Conservation (phyloP, 2,329 filamentous ascomycete genomes). For the Pestalotiopsis sp. region DNA sequence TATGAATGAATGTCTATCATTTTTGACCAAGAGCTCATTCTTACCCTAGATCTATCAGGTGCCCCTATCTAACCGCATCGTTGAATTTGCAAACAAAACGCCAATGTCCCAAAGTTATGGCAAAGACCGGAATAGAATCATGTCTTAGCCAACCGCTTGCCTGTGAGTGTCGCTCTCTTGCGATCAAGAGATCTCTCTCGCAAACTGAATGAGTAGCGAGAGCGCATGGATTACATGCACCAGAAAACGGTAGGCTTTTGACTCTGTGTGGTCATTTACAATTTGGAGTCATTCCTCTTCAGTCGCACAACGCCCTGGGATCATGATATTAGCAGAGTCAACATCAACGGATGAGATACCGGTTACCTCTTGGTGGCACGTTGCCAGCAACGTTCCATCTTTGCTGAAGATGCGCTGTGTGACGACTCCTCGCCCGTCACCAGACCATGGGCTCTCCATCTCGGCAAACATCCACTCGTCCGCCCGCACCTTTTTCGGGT, state of each 20-base stretch:
- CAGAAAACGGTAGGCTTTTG: not conserved
- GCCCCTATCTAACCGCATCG: not conserved
- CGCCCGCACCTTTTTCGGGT: constrained; percentile 58
- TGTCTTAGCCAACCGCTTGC: no score
- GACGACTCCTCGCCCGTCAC: constrained; percentile 76
- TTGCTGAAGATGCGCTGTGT: constrained; percentile 72
- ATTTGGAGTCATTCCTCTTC: constrained; percentile 27
- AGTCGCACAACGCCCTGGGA: constrained; percentile 32
- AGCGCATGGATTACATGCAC: no score
- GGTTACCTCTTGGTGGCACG: constrained; percentile 76
- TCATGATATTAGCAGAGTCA: not conserved
- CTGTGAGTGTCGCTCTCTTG: no score
- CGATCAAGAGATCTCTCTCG: not conserved
- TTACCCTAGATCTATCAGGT: not conserved
- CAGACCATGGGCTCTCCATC: constrained; percentile 80
- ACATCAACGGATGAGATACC: constrained; percentile 4
- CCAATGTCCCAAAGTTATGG: no score
- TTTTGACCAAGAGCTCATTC: not conserved
- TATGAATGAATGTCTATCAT: not conserved
- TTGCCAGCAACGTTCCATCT: constrained; percentile 75
- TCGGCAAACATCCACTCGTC: constrained; percentile 81
- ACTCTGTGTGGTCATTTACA: constrained; percentile 16
- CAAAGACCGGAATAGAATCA: no score
- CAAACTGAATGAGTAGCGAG: not conserved
- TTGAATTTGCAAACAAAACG: no score